Evolutionary conservation across 176 grass and related monocot species (phyloP), one percentile per base, ranked within the genome.

Genomic region (Oryza meridionalis): DNA sequence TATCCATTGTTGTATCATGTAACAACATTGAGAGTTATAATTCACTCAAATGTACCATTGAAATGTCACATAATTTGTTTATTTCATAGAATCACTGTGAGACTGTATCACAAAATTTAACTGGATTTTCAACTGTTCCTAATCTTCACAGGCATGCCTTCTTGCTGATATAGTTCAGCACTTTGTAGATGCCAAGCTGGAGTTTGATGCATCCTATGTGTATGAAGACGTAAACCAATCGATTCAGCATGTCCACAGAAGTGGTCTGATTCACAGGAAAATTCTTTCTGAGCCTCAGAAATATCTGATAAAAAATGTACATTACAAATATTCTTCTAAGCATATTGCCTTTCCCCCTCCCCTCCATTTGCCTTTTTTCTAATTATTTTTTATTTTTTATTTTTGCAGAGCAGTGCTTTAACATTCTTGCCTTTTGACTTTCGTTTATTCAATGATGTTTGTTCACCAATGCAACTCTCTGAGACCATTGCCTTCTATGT

Each of bases 241-340:
- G 5, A 99, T 99, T 94, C 96, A 90, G 83, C 93, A 96, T 88
- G 96, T 94, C 44, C 96, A 99, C 63, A 96, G 65, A 89, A 99
- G 93, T 83, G 93, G 96, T 67, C 89, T 96, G 70, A 64, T 91
- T 84, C 96, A 96, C 79, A 87, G 84, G 72, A 81, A 94, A 90
- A 92, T 99, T 89, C 88, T 99, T 85, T 84, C 88, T 4, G 93
- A 99, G 79, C 93, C 96, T 66, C 81, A 91, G 8, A 99, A 96
- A 81, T 99, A 92, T 84, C 88, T 99, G 7, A 78, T 94, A 76
- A 96, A 99, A 85, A 99, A 99, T 77, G 93, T 99, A 96, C 11
- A 58, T 76, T 27, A 8, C 59, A 14, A 35, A 61, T 9, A 22
- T 76, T 61, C 5, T 46, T 68, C 12, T 61, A 69, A 1, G 10